Conservation (phyloP, 1,284 basidiomycete genomes). For the Tremellales sp. region DNA sequence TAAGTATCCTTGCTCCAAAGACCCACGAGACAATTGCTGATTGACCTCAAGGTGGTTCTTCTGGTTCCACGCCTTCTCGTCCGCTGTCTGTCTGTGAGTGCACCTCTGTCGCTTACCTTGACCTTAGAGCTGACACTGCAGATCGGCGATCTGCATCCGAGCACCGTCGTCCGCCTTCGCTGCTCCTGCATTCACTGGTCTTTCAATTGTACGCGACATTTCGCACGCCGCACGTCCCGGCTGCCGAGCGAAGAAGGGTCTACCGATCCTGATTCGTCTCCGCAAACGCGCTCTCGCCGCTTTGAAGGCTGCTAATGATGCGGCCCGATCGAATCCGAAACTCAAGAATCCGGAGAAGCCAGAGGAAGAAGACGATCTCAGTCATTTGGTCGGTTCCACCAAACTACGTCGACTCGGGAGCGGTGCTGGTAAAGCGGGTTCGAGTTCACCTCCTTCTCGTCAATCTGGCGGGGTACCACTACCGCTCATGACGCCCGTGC, state of each 20-base stretch:
- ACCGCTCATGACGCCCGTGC: neutral
- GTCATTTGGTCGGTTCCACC: slow-evolving; percentile 28
- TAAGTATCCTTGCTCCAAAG: slow-evolving; percentile 5
- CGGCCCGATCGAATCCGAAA: neutral
- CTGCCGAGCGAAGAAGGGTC: slow-evolving; percentile 43
- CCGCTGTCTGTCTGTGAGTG: slow-evolving; percentile 45
- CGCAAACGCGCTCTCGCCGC: slow-evolving; percentile 36
- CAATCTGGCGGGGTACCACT: neutral
- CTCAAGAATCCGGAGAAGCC: neutral
- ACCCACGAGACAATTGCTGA: neutral
- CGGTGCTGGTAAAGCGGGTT: slow-evolving; percentile 3
- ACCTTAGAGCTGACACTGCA: slow-evolving; percentile 4
- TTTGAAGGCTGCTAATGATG: slow-evolving; percentile 12
- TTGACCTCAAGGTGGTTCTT: slow-evolving; percentile 38
- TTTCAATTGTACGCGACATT: slow-evolving; percentile 44
- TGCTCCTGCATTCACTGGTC: slow-evolving; percentile 36
- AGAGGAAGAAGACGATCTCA: slow-evolving; percentile 34
- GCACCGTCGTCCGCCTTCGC: slow-evolving; percentile 45
- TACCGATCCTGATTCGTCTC: slow-evolving; percentile 38
- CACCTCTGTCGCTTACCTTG: neutral
- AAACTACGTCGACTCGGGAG: slow-evolving; percentile 26
- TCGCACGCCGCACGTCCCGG: slow-evolving; percentile 38
- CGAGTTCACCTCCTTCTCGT: neutral
- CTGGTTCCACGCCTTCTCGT: slow-evolving; percentile 47
- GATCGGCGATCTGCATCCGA: slow-evolving; percentile 41